A percentile compares a stretch with the other conserved stretches of the same genome.
Conservation (phyloP, 352 stramenopile genomes). For the Hyaloperonospora arabidopsidis region DNA sequence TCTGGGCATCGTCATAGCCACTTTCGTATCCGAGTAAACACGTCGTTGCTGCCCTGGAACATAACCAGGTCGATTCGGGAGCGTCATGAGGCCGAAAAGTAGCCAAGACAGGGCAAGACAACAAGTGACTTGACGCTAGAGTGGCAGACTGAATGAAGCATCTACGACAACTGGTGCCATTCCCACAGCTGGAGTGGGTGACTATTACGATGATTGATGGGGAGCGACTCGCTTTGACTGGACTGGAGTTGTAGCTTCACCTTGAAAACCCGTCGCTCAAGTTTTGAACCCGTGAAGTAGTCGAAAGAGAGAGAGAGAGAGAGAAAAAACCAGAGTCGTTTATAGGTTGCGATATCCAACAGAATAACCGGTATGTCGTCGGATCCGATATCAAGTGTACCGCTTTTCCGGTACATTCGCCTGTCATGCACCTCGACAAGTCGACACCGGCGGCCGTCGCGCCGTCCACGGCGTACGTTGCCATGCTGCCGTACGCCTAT, state of each 20-base stretch:
- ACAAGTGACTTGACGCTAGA: neutral
- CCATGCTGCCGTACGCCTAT: slow-evolving; percentile 84
- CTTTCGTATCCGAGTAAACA: neutral
- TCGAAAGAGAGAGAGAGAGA: too few relatives aligned
- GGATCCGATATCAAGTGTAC: neutral
- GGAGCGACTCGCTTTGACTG: neutral
- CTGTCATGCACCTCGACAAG: neutral
- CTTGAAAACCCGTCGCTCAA: too few relatives aligned
- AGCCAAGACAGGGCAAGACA: neutral
- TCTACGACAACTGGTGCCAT: neutral
- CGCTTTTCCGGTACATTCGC: neutral
- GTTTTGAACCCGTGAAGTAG: too few relatives aligned
- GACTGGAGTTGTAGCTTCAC: neutral
- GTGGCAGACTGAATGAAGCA: neutral
- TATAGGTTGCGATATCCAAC: too few relatives aligned
- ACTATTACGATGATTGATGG: neutral
- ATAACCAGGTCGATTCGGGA: neutral
- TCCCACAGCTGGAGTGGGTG: neutral
- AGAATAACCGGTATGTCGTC: neutral
- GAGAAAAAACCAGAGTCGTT: too few relatives aligned
- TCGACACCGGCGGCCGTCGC: slow-evolving; percentile 4
- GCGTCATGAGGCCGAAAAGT: too few relatives aligned
- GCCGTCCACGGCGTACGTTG: slow-evolving; percentile 69
- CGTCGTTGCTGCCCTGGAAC: slow-evolving; percentile 26
- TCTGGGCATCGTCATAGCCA: too few relatives aligned